Conservation (phyloP, 202 grass and related monocot species). For the Zizania palustris region DNA sequence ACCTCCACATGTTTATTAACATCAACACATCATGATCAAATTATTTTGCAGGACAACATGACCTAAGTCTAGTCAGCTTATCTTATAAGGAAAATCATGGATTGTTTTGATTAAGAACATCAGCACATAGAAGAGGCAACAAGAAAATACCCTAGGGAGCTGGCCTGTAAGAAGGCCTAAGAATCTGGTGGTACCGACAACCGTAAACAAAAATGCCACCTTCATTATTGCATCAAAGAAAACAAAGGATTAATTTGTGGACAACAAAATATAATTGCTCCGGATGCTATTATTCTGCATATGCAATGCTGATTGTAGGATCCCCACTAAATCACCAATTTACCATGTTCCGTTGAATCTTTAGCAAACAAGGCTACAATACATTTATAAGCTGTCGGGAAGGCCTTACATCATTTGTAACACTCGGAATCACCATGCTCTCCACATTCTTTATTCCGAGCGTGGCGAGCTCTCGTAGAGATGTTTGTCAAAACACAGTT, state of each 20-base stretch:
- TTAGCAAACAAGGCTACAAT: not conserved
- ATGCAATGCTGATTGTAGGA: not conserved
- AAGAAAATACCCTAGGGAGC: conserved; percentile 74
- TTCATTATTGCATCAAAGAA: conserved; percentile 32
- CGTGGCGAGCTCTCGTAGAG: conserved; percentile 76
- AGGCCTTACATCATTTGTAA: conserved; percentile 82
- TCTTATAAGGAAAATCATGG: conserved; percentile 6
- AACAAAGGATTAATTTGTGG: not conserved
- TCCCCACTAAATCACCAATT: not conserved
- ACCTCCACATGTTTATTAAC: not conserved
- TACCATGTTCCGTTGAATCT: not conserved
- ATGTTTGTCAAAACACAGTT: conserved; percentile 69
- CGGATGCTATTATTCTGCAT: not conserved
- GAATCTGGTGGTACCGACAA: conserved; percentile 81
- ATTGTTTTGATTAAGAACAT: not conserved
- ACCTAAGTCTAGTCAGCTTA: not conserved
- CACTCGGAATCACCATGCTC: conserved; percentile 86
- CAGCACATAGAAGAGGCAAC: not conserved
- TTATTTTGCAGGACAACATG: not conserved
- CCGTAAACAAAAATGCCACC: conserved; percentile 90
- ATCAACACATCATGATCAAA: not conserved
- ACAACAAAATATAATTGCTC: not conserved
- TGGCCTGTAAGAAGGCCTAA: conserved; percentile 79
- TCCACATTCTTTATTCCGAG: conserved; percentile 94
- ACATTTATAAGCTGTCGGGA: not conserved